phyloP scores from a whole-genome alignment of 192 early-diverging fungal species.

The Gryganskiella cystojenkinii region DNA sequence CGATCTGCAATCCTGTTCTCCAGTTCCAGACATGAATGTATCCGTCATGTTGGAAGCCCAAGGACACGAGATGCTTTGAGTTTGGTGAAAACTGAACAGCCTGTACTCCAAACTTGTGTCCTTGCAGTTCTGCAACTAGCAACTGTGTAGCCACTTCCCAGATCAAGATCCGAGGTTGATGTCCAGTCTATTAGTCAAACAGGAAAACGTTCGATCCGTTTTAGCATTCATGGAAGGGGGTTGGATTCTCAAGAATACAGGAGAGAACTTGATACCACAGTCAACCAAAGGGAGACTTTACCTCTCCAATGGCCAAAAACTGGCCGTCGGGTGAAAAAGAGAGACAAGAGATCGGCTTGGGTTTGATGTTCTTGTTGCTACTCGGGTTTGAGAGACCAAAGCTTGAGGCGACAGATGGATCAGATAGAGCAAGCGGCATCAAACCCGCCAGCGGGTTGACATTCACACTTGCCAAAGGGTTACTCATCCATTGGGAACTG shows the following conservation, averaged over 20 bases:
- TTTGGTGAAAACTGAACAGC: constrained; percentile 79
- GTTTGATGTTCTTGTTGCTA: constrained; percentile 51
- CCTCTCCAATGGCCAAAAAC: constrained; percentile 82
- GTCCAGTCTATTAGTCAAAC: constrained; percentile 65
- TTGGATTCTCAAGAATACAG: not conserved
- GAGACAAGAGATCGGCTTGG: constrained; percentile 79
- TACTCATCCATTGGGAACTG: constrained; percentile 41
- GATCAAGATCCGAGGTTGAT: constrained; percentile 81
- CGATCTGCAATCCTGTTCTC: constrained; percentile 68
- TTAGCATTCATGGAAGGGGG: not conserved
- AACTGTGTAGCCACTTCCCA: constrained; percentile 69
- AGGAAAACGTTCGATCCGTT: not conserved
- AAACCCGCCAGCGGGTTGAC: constrained; percentile 48
- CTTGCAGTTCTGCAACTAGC: constrained; percentile 69
- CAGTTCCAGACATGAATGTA: constrained; percentile 89
- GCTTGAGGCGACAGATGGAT: constrained; percentile 14
- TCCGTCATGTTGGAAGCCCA: constrained; percentile 87
- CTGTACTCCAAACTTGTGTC: constrained; percentile 84
- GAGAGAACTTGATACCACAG: not conserved
- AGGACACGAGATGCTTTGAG: constrained; percentile 72
- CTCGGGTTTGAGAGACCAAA: constrained; percentile 26
- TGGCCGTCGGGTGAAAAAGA: constrained; percentile 76
- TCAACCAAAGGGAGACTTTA: constrained; percentile 51
- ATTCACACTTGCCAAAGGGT: constrained; percentile 10
- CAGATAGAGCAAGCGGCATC: constrained; percentile 41